phyloP scores from a whole-genome alignment of 805 yeast species.

The Phaffomyces thermotolerans region DNA sequence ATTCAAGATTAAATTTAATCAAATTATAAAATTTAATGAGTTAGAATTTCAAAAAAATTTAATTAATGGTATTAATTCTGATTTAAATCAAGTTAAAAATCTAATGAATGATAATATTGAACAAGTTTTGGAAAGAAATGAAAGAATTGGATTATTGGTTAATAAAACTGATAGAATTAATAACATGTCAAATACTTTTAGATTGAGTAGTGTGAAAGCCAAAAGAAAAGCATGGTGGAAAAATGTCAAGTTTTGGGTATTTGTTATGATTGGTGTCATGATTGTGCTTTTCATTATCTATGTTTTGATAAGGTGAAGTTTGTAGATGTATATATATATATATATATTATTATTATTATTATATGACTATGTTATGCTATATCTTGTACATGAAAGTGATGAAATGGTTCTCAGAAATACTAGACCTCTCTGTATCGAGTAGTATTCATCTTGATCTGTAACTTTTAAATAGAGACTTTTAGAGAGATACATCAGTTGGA shows the following conservation, averaged over 20 bases:
- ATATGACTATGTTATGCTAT: too few relatives aligned
- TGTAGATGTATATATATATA: too few relatives aligned
- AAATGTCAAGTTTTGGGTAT: slow-evolving; percentile 36
- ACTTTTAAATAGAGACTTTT: too few relatives aligned
- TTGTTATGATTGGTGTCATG: slow-evolving; percentile 57
- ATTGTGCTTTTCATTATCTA: slow-evolving; percentile 66
- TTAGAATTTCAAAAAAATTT: slow-evolving; percentile 28
- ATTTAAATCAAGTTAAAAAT: slow-evolving; percentile 47
- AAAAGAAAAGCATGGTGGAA: slow-evolving; percentile 51
- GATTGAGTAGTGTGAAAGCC: slow-evolving; percentile 43
- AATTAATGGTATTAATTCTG: slow-evolving; percentile 36
- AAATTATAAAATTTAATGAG: slow-evolving; percentile 49
- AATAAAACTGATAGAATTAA: slow-evolving; percentile 56
- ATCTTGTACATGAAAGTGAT: too few relatives aligned
- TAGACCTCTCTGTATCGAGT: too few relatives aligned
- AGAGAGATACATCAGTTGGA: too few relatives aligned
- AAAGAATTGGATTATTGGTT: slow-evolving; percentile 46
- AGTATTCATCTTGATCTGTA: too few relatives aligned
- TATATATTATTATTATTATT: too few relatives aligned
- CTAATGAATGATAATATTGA: slow-evolving; percentile 57
- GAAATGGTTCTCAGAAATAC: too few relatives aligned
- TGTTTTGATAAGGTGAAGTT: neutral
- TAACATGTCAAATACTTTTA: slow-evolving; percentile 45
- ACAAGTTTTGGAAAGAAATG: slow-evolving; percentile 52
- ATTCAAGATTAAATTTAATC: slow-evolving; percentile 49